These are phyloP conservation scores for Colletotrichum sidae DNA, from an alignment of 2,329 filamentous ascomycete species.

Conservation along the genomic window DNA sequence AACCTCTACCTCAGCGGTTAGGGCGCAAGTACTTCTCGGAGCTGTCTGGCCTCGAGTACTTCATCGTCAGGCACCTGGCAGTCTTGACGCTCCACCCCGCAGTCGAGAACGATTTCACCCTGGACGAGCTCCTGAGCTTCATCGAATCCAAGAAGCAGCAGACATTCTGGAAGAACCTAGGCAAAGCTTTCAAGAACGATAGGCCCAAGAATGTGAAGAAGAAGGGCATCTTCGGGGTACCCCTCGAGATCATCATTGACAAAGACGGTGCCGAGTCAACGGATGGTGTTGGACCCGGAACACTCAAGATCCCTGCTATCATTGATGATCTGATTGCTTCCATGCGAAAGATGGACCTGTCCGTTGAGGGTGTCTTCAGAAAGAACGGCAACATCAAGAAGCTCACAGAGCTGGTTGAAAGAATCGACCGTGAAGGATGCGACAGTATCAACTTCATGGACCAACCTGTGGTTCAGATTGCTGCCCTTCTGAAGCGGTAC, in stretches of 20 bases:
- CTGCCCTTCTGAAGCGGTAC: constrained; percentile 94
- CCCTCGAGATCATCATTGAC: constrained; percentile 88
- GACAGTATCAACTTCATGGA: constrained; percentile 87
- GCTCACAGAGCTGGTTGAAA: constrained; percentile 84
- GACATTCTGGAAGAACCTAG: constrained; percentile 98
- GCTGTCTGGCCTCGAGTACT: constrained; percentile 93
- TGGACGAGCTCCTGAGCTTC: constrained; percentile 90
- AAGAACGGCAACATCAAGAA: constrained; percentile 99
- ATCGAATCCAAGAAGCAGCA: constrained; percentile 91
- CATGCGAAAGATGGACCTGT: constrained; percentile 99
- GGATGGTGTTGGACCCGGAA: constrained; percentile 92
- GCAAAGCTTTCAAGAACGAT: constrained; percentile 93
- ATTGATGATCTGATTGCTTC: constrained; percentile 94
- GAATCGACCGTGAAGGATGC: constrained; percentile 87
- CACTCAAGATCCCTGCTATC: constrained; percentile 89
- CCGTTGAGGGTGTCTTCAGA: constrained; percentile 96
- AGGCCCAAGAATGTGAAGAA: constrained; percentile 83
- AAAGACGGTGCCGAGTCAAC: constrained; percentile 97
- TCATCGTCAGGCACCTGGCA: constrained; percentile 94
- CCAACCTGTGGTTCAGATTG: constrained; percentile 92
- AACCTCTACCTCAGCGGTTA: constrained; percentile 65
- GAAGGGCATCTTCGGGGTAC: constrained; percentile 93
- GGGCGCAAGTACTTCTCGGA: constrained; percentile 94
- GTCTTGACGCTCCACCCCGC: constrained; percentile 95
- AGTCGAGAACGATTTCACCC: constrained; percentile 88